phyloP scores from a whole-genome alignment of 805 yeast genomes.

The Sugiyamaella floridensis region DNA sequence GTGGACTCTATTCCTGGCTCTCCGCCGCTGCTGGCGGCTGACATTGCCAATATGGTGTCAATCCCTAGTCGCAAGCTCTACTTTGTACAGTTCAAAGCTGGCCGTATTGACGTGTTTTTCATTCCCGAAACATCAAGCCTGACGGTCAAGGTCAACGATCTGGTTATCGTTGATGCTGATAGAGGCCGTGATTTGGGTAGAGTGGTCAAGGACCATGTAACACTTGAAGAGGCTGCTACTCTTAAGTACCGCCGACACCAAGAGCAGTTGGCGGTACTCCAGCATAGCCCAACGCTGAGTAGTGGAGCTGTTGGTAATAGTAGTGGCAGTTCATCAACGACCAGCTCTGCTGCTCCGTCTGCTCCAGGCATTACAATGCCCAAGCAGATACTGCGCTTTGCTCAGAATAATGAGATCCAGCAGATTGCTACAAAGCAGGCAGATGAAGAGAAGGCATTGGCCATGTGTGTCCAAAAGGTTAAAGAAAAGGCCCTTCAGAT shows the following conservation, averaged over 20 bases:
- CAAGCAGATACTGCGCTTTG: conserved; percentile 57
- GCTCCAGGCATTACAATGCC: conserved; percentile 56
- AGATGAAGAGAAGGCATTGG: conserved; percentile 65
- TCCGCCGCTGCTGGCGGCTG: conserved; percentile 1
- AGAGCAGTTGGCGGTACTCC: conserved; percentile 63
- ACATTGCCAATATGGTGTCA: conserved; percentile 14
- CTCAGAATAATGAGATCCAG: conserved; percentile 52
- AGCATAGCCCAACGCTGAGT: conserved; percentile 32
- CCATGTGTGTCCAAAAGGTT: conserved; percentile 54
- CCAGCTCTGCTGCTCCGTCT: conserved; percentile 9
- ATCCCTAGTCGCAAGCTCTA: conserved; percentile 38
- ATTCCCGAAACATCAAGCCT: conserved; percentile 39
- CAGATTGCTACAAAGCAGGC: conserved; percentile 51
- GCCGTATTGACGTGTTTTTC: conserved; percentile 71
- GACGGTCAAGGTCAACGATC: conserved; percentile 47
- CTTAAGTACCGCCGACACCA: conserved; percentile 59
- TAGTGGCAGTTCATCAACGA: not conserved
- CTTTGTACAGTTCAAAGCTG: conserved; percentile 69
- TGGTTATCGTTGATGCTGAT: conserved; percentile 80
- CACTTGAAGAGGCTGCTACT: conserved; percentile 59
- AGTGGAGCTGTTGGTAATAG: conserved; percentile 7
- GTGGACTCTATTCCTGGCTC: not conserved
- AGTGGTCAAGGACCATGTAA: conserved; percentile 50
- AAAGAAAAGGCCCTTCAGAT: conserved; percentile 43
- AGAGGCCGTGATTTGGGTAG: conserved; percentile 73